Percentiles rank a stretch among this genome's conserved stretches.
Evolutionary conservation across 306 rosid species (phyloP).

Genomic region (Acacia melanoxylon): DNA sequence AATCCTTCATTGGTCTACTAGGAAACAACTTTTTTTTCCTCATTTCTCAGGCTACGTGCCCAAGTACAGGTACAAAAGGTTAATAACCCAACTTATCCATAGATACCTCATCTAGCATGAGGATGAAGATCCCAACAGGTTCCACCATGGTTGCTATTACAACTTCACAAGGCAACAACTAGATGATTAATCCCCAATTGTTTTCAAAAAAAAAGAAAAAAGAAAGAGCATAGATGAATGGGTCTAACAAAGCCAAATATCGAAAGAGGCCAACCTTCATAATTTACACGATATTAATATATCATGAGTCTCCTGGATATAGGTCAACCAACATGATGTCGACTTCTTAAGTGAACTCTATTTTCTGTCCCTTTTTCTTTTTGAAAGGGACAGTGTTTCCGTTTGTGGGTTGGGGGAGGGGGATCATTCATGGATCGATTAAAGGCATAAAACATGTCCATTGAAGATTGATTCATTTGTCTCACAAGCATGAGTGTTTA

Average conservation of each 20-base stretch:
- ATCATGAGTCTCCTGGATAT: constrained; percentile 1
- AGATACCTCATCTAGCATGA: neutral
- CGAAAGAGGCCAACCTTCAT: neutral
- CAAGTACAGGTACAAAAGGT: neutral
- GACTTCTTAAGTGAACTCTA: neutral
- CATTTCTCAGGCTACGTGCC: neutral
- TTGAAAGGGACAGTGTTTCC: neutral
- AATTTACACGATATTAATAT: neutral
- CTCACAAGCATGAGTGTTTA: constrained; percentile 39
- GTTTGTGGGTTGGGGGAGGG: neutral
- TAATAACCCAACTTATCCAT: neutral
- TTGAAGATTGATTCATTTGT: constrained; percentile 27
- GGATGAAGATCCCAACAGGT: neutral
- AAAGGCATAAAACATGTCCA: constrained; percentile 24
- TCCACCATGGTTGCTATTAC: neutral
- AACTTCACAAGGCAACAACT: constrained; percentile 16
- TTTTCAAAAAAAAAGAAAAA: neutral
- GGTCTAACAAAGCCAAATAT: neutral
- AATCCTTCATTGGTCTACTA: neutral
- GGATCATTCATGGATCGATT: neutral
- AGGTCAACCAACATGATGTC: constrained; percentile 9
- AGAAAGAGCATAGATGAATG: neutral
- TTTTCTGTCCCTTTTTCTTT: neutral
- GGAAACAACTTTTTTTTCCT: neutral
- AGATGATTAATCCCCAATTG: neutral